A percentile compares a stretch with the other conserved stretches of the same genome.
phyloP scores from a whole-genome alignment of 2,329 filamentous ascomycete species.

The Lecanicillium sp. region DNA sequence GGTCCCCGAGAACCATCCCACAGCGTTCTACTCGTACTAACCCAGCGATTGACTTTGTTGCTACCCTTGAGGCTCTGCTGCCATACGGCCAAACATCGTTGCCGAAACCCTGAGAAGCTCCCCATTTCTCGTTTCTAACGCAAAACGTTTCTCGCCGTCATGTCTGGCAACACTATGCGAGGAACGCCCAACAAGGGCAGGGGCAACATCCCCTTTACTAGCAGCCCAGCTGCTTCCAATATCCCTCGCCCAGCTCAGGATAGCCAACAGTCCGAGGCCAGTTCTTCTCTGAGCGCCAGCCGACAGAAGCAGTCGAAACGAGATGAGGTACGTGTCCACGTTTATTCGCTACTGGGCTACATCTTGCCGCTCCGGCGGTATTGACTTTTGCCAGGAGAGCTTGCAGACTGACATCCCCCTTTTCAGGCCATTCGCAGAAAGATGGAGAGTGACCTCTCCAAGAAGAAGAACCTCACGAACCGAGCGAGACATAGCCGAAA shows the following conservation, averaged over 20 bases:
- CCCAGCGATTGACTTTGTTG: too few species aligned
- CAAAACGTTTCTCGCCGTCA: slow-evolving; percentile 14
- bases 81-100: too few species aligned
- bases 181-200: slow-evolving; percentile 58
- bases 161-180: slow-evolving; percentile 57
- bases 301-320: slow-evolving; percentile 94
- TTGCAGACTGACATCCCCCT: slow-evolving; percentile 3
- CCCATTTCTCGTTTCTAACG: too few species aligned
- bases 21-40: too few species aligned
- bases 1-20: too few species aligned
- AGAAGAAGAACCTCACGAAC: slow-evolving; percentile 79
- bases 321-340: slow-evolving; percentile 73
- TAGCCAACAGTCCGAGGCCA: slow-evolving; percentile 46
- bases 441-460: slow-evolving; percentile 94
- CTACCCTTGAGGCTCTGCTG: too few species aligned
- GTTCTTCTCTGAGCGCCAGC: slow-evolving; percentile 79
- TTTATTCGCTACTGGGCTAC: neutral
- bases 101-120: too few species aligned
- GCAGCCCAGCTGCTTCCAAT: slow-evolving; percentile 52
- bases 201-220: slow-evolving; percentile 50
- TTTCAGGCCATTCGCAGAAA: slow-evolving; percentile 86
- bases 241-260: slow-evolving; percentile 70
- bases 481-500: slow-evolving; percentile 82
- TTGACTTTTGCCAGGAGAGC: neutral
- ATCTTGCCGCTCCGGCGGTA: neutral